Evolutionary conservation across 257 asterid species (phyloP).

Genomic region (Fraxinus anomala): DNA sequence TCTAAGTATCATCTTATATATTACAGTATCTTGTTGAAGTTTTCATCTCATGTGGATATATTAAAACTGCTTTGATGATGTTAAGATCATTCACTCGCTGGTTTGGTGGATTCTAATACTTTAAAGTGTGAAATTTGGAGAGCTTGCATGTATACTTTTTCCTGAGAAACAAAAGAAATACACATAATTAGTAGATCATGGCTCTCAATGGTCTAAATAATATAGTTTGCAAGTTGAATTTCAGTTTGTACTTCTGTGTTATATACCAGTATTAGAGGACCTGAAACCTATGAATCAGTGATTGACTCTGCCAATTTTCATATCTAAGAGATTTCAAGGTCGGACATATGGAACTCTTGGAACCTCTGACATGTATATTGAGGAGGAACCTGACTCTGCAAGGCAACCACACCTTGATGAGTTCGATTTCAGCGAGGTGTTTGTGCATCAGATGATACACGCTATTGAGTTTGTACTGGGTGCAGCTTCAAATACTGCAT

Average conservation of each 20-base stretch:
- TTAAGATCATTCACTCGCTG: not conserved
- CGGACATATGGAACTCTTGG: slow-evolving; percentile 72
- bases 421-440: slow-evolving; percentile 82
- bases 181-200: not conserved
- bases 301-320: slow-evolving; percentile 25
- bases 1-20: slow-evolving; percentile 10
- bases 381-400: slow-evolving; percentile 67
- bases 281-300: slow-evolving; percentile 20
- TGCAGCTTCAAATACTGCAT: slow-evolving; percentile 94
- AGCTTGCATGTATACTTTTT: not conserved
- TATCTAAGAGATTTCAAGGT: slow-evolving; percentile 83
- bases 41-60: not conserved
- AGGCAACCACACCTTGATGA: slow-evolving; percentile 69
- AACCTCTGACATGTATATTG: slow-evolving; percentile 67
- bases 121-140: not conserved
- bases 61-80: not conserved
- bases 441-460: slow-evolving; percentile 98
- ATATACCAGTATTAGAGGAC: not conserved
- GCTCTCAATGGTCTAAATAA: not conserved
- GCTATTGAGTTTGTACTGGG: slow-evolving; percentile 92
- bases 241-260: not conserved
- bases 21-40: slow-evolving; percentile 13
- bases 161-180: not conserved
- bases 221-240: not conserved
- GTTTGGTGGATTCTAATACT: not conserved